phyloP scores from a whole-genome alignment of 768 basidiomycete genomes.

The Rhodotorula taiwanensis region DNA sequence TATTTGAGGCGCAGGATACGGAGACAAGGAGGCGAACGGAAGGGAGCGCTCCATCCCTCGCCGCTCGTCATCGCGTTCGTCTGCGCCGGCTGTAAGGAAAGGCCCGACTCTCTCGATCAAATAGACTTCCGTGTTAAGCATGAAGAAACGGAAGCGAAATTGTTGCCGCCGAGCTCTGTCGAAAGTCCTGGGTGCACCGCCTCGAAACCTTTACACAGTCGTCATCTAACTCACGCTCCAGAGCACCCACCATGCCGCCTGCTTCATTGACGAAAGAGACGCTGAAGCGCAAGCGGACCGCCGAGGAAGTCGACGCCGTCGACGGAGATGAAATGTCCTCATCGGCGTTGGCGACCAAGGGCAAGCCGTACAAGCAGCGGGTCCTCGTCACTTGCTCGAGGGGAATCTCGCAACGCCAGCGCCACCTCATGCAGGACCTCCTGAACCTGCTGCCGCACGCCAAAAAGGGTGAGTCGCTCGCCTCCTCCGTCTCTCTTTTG shows the following conservation, averaged over 20 bases:
- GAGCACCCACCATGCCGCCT: conserved; percentile 1
- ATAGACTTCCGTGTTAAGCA: no score
- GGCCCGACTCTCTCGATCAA: no score
- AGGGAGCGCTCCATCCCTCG: no score
- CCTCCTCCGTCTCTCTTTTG: not conserved
- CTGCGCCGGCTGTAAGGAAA: no score
- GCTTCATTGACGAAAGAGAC: conserved; percentile 23
- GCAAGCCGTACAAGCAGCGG: conserved; percentile 86
- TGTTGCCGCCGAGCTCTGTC: no score
- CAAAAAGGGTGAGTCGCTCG: conserved; percentile 72
- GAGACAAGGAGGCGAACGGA: no score
- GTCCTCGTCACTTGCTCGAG: conserved; percentile 86
- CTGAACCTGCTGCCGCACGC: conserved; percentile 84
- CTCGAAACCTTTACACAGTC: no score
- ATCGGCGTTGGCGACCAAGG: not conserved
- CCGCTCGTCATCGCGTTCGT: no score
- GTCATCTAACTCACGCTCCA: not conserved
- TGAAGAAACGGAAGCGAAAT: no score
- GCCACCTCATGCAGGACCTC: conserved; percentile 92
- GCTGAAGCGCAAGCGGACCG: conserved; percentile 33
- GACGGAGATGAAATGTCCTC: not conserved
- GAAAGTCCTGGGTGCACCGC: no score
- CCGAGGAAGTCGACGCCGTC: conserved; percentile 6
- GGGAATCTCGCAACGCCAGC: conserved; percentile 90
- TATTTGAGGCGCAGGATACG: no score